Percentiles rank a stretch among this genome's conserved stretches.
Conservation (phyloP, 768 basidiomycete genomes). For the Fibroporia radiculosa region DNA sequence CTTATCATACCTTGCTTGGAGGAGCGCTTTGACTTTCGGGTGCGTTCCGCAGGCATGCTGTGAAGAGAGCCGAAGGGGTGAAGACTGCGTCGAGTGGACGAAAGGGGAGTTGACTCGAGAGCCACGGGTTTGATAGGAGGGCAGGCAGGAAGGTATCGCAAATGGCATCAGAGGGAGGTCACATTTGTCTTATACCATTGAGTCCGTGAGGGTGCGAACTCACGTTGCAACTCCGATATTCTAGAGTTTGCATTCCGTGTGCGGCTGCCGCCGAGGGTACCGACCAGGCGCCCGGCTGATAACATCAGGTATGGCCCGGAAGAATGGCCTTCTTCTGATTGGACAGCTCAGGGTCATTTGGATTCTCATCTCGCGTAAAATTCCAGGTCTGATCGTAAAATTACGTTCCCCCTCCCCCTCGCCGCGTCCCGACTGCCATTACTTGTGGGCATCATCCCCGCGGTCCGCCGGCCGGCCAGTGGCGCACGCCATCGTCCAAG, state of each 20-base stretch:
- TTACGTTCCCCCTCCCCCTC: background rate
- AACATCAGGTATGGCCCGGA: background rate
- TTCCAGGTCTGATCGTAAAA: background rate
- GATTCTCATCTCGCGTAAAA: background rate
- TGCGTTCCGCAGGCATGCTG: constrained; percentile 16
- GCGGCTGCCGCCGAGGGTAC: constrained; percentile 3
- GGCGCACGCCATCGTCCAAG: too few relatives aligned
- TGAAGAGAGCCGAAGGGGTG: constrained; percentile 2
- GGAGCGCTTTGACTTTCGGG: constrained; percentile 13
- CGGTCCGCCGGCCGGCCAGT: too few relatives aligned
- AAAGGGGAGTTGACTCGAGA: constrained; percentile 16
- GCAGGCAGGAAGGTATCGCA: constrained; percentile 15
- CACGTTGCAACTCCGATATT: constrained; percentile 12
- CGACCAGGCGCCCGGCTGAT: constrained; percentile 2
- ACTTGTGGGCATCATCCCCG: too few relatives aligned
- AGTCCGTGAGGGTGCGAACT: constrained; percentile 12
- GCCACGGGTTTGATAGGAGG: constrained; percentile 15
- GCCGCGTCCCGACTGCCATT: too few relatives aligned
- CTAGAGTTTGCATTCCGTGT: constrained; percentile 3
- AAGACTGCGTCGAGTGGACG: constrained; percentile 11
- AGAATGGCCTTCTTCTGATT: background rate
- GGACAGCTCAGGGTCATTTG: background rate
- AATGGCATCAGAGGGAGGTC: constrained; percentile 17
- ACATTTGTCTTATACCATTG: constrained; percentile 19
- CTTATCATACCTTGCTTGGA: constrained; percentile 10